Percentiles rank a stretch among this genome's conserved stretches.
Evolutionary conservation across 192 early-diverging fungal species (phyloP).

Genomic region (Dimargaris xerosporica): DNA sequence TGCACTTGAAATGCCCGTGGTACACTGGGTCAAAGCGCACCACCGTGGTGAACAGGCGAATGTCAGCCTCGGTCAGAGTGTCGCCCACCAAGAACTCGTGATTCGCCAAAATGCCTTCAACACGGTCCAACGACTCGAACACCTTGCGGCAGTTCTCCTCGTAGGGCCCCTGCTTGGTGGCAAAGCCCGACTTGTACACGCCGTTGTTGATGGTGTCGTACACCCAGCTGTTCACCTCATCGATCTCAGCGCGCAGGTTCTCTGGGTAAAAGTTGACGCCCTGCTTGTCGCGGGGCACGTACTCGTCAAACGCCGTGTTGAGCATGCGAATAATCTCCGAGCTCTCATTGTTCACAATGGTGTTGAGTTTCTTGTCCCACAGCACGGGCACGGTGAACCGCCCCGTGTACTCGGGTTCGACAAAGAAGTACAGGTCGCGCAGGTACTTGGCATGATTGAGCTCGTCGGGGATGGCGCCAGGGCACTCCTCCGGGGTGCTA

Average conservation of each 20-base stretch:
- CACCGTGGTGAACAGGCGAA: conserved; percentile 89
- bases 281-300: conserved; percentile 41
- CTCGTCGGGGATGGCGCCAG: conserved; percentile 61
- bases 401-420: conserved; percentile 50
- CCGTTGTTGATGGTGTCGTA: conserved; percentile 95
- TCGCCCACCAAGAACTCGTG: conserved; percentile 65
- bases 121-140: conserved; percentile 61
- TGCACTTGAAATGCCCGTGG: conserved; percentile 93
- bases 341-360: conserved; percentile 94
- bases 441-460: conserved; percentile 60
- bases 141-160: conserved; percentile 53
- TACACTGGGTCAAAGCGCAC: conserved; percentile 92
- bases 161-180: conserved; percentile 73
- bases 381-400: conserved; percentile 89
- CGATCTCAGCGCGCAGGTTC: conserved; percentile 56
- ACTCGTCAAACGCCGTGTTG: conserved; percentile 75
- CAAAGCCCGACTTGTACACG: conserved; percentile 89
- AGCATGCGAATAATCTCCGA: conserved; percentile 93
- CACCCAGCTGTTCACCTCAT: conserved; percentile 77
- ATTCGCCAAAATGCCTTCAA: conserved; percentile 64
- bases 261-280: conserved; percentile 71
- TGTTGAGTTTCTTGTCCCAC: conserved; percentile 87
- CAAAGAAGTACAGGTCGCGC: conserved; percentile 86
- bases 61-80: conserved; percentile 80
- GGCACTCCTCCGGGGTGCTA: conserved; percentile 46